These are phyloP conservation scores for Collybia sp. DNA, from an alignment of 768 basidiomycete genomes.

Conservation along the genomic window DNA sequence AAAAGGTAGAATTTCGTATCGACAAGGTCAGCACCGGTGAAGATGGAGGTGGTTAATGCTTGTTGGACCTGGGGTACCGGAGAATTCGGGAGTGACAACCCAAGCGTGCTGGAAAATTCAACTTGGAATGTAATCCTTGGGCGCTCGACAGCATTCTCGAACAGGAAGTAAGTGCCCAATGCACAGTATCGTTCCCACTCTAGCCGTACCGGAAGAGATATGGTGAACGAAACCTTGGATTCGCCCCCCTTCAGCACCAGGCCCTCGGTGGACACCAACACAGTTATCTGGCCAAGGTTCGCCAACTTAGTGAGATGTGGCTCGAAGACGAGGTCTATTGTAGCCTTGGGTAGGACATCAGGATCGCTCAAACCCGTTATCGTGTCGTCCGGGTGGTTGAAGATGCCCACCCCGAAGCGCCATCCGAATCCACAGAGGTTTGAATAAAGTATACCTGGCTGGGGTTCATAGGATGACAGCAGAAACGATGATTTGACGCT, in stretches of 20 bases:
- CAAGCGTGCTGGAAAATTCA: background rate
- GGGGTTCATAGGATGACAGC: too few species aligned
- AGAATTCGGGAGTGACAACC: background rate
- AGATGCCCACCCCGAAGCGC: background rate
- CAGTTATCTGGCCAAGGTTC: background rate
- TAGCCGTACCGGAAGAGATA: background rate
- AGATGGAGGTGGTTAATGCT: slow-evolving; percentile 9
- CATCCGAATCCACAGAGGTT: background rate
- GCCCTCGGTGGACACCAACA: background rate
- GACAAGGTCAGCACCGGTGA: slow-evolving; percentile 6
- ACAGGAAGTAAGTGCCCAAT: background rate
- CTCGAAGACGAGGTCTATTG: background rate
- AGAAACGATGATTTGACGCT: too few species aligned
- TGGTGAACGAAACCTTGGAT: background rate
- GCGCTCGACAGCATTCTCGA: background rate
- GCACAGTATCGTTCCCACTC: background rate
- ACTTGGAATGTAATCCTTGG: background rate
- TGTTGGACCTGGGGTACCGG: slow-evolving; percentile 3
- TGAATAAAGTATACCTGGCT: too few species aligned
- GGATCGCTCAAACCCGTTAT: background rate
- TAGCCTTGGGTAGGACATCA: background rate
- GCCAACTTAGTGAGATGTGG: background rate
- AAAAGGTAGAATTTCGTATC: slow-evolving; percentile 18
- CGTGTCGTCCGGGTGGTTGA: background rate
- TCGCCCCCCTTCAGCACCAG: background rate